phyloP scores from a whole-genome alignment of 805 yeast genomes.

The Starmerella asiatica region DNA sequence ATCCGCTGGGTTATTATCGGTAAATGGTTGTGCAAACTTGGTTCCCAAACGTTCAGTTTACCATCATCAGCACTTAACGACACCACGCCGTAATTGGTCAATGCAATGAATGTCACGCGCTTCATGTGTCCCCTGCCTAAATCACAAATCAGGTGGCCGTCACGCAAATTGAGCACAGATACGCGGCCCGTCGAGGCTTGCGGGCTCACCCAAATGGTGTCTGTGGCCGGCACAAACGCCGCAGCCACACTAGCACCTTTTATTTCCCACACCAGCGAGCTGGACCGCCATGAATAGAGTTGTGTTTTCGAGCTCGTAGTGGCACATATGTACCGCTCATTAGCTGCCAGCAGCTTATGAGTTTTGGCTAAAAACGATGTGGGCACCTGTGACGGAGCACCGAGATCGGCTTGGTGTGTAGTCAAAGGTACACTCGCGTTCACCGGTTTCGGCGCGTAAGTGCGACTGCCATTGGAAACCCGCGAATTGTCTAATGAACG shows the following conservation, averaged over 20 bases:
- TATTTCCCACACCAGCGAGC: conserved; percentile 12
- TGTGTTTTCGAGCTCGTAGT: conserved; percentile 3
- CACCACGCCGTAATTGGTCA: conserved; percentile 3
- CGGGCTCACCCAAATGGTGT: conserved; percentile 13
- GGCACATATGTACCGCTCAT: conserved; percentile 9
- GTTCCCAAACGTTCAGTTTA: conserved; percentile 27
- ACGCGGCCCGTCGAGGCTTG: conserved; percentile 2
- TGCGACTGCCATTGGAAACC: neutral
- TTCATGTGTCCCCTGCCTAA: conserved; percentile 10
- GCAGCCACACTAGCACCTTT: conserved; percentile 6
- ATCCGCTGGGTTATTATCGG: conserved; percentile 16
- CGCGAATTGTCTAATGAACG: no score
- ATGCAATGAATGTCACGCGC: conserved; percentile 9
- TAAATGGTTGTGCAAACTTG: conserved; percentile 8
- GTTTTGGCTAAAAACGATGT: conserved; percentile 2
- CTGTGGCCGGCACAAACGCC: conserved; percentile 3
- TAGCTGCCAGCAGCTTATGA: conserved; percentile 9
- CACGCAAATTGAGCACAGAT: neutral
- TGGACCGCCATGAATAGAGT: conserved; percentile 12
- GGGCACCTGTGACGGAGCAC: conserved; percentile 11
- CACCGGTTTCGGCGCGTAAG: conserved; percentile 9
- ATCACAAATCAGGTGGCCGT: neutral
- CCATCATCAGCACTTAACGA: conserved; percentile 29
- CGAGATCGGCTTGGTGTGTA: conserved; percentile 12
- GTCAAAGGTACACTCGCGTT: conserved; percentile 1